Evolutionary conservation across 2,329 filamentous ascomycete genomes (phyloP).

Genomic region (Cladobotryum mycophilum): DNA sequence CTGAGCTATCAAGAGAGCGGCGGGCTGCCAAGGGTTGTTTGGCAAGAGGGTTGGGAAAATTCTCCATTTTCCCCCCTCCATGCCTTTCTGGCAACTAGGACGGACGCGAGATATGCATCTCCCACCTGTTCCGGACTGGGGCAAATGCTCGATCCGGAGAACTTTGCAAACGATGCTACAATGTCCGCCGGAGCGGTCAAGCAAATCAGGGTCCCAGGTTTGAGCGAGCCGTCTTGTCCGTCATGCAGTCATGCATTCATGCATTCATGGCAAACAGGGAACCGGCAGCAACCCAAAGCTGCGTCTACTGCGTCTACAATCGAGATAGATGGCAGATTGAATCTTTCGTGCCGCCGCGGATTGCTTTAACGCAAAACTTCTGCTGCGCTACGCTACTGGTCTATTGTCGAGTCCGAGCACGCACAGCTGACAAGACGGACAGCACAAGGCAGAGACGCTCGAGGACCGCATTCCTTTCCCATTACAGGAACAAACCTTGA

Average conservation of each 20-base stretch:
- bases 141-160: not conserved
- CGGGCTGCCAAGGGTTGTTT: too few species aligned
- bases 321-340: not conserved
- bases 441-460: too few species aligned
- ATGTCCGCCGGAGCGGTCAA: too few species aligned
- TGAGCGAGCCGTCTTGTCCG: not conserved
- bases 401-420: not conserved
- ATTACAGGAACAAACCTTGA: not conserved
- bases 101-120: not conserved
- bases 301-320: not conserved
- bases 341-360: too few species aligned
- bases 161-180: not conserved
- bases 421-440: too few species aligned
- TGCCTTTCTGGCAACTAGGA: not conserved
- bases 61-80: not conserved
- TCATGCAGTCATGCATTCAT: not conserved
- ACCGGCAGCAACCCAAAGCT: too few species aligned
- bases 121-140: not conserved
- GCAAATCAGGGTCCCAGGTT: not conserved
- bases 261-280: too few species aligned
- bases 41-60: not conserved
- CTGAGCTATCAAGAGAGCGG: too few species aligned
- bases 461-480: not conserved
- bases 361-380: too few species aligned
- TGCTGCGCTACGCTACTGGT: too few species aligned